Base-by-base conservation (phyloP, 306 rosid species). In the Begonia masoniana region DNA sequence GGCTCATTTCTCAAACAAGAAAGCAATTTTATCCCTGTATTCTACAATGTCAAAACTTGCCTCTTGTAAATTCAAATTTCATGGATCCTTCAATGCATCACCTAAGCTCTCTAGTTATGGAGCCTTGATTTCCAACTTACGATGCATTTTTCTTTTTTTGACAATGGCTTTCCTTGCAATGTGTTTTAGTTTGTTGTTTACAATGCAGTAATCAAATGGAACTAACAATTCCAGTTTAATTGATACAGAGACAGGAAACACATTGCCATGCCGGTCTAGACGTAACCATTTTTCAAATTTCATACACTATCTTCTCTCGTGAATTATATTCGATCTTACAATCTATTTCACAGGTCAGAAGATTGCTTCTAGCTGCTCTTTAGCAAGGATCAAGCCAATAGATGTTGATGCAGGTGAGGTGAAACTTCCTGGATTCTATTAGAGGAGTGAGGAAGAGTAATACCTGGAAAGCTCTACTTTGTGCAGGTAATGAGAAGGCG, bases 331-430 rank as follows among this genome's bases (percentile, higher is more conserved):
- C 6, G 3, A 13, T 53, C 55, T 24, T 53, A 26, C 15, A 23
- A 19, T 53, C 10, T 26, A 10, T 26, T 10, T 53, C 12, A 24
- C 60, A 83, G 96, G 62, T 53, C 71, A 74, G 68, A 87, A 76
- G 81, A 68, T 74, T 51, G 68, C 68, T 43, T 67, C 87, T 54
- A 72, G 84, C 74, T 87, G 96, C 70, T 83, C 89, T 31, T 84
- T 76, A 72, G 79, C 79, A 46, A 83, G 74, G 62, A 69, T 71
- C 35, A 72, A 72, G 75, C 70, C 61, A 74, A 71, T 71, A 57
- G 74, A 63, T 64, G 74, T 81, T 62, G 80, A 83, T 65, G 74
- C 94, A 57, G 94, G 96, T 83, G 54, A 63, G 50, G 47, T 65
- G 52, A 51, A 60, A 57, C 41, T n/a, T 51, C 51, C 41, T 52